These are phyloP conservation scores for Chlorella variabilis DNA, from an alignment of 163 green algal species.

Conservation along the genomic window DNA sequence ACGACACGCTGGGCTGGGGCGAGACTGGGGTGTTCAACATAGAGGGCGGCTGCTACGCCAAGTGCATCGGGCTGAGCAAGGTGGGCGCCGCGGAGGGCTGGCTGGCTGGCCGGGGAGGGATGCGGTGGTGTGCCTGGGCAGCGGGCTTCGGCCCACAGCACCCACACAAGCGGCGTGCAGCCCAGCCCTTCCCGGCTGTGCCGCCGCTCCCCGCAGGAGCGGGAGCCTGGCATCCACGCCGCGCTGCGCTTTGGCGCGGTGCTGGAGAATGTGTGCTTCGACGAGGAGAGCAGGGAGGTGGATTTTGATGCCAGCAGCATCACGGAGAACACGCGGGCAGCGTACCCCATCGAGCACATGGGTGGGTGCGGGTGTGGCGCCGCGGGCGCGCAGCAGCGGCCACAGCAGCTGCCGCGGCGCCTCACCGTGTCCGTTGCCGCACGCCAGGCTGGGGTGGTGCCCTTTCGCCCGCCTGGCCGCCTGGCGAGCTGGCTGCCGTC, in stretches of 20 bases:
- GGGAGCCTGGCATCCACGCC: slow-evolving; percentile 91
- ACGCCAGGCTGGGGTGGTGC: too few species aligned
- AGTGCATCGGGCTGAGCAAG: slow-evolving; percentile 91
- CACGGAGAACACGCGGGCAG: slow-evolving; percentile 95
- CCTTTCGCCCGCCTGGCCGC: too few species aligned
- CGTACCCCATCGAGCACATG: slow-evolving; percentile 97
- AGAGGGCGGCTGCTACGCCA: slow-evolving; percentile 99
- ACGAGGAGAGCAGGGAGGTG: slow-evolving; percentile 82
- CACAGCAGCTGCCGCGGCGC: too few species aligned
- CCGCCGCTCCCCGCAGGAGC: slow-evolving; percentile 45
- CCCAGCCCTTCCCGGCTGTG: too few species aligned
- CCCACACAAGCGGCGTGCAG: too few species aligned
- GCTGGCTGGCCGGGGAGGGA: neutral
- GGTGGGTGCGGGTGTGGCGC: neutral
- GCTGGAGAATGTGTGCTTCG: slow-evolving; percentile 95
- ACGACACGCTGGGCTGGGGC: slow-evolving; percentile 96
- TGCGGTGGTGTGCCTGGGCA: neutral
- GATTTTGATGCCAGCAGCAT: slow-evolving; percentile 54
- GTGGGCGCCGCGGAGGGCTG: neutral
- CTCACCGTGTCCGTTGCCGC: too few species aligned
- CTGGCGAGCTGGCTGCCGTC: too few species aligned
- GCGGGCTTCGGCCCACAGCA: too few species aligned
- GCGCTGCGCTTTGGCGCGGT: slow-evolving; percentile 90
- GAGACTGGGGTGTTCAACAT: slow-evolving; percentile 97
- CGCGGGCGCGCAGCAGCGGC: too few species aligned